These are phyloP conservation scores for Durio zibethinus DNA, from an alignment of 345 rosid species.

Conservation along the genomic window DNA sequence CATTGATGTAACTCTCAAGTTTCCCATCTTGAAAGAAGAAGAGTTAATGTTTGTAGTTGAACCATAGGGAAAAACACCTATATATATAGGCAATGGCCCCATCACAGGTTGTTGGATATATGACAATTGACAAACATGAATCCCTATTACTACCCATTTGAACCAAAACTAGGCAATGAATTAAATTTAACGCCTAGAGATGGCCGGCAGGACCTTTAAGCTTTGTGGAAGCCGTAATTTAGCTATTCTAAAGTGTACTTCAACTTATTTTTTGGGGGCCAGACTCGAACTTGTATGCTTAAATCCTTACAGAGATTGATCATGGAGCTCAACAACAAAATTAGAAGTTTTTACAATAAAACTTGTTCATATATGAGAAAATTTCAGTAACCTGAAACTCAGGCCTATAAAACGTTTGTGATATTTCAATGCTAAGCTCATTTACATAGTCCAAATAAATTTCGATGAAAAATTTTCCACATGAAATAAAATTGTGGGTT, in stretches of 20 bases:
- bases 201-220: neutral
- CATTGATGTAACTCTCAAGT: constrained; percentile 4
- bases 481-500: too few species aligned
- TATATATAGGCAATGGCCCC: neutral
- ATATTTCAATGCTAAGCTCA: too few species aligned
- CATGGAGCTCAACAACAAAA: too few species aligned
- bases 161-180: neutral
- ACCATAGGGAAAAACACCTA: neutral
- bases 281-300: too few species aligned
- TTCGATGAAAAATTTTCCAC: too few species aligned
- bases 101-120: constrained; percentile 1
- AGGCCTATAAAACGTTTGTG: too few species aligned
- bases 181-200: neutral
- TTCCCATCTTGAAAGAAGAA: constrained; percentile 6
- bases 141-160: neutral
- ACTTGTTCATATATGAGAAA: too few species aligned
- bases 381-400: too few species aligned
- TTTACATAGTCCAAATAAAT: too few species aligned
- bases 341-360: too few species aligned
- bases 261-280: neutral
- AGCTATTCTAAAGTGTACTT: neutral
- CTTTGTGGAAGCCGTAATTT: neutral
- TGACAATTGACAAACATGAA: neutral
- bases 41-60: constrained; percentile 6
- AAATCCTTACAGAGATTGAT: too few species aligned